These are phyloP conservation scores for Botrytis tulipae DNA, from an alignment of 2,329 filamentous ascomycete genomes.

Conservation along the genomic window DNA sequence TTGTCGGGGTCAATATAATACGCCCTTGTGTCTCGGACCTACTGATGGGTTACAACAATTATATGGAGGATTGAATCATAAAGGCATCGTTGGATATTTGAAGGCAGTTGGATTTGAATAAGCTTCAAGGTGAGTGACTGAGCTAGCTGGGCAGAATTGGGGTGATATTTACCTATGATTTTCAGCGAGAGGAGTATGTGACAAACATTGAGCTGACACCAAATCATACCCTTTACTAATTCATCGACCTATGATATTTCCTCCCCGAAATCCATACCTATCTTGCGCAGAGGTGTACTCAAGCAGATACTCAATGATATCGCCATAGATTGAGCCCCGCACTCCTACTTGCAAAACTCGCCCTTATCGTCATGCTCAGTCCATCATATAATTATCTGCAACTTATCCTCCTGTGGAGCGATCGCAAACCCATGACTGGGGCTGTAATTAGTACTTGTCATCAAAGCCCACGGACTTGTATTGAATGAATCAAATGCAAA, in stretches of 20 bases:
- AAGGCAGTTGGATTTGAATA: background rate
- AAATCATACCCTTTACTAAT: background rate
- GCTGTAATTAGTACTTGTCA: background rate
- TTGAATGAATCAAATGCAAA: background rate
- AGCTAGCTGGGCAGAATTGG: background rate
- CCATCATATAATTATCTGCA: background rate
- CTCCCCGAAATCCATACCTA: background rate
- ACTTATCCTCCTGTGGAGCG: background rate
- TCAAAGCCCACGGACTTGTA: background rate
- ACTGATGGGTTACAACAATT: background rate
- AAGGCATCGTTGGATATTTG: background rate
- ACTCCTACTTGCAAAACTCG: background rate
- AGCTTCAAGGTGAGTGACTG: background rate
- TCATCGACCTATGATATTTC: background rate
- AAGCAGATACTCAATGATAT: background rate
- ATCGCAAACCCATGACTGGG: background rate
- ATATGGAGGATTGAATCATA: background rate
- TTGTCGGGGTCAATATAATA: background rate
- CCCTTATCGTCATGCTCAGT: background rate
- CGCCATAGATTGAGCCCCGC: background rate
- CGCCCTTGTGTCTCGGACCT: background rate
- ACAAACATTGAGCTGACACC: background rate
- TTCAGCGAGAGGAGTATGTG: background rate
- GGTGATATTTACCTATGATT: background rate
- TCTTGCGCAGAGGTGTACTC: background rate